Evolutionary conservation across 2,329 filamentous ascomycete genomes (phyloP).

Genomic region (Nemania sp.): DNA sequence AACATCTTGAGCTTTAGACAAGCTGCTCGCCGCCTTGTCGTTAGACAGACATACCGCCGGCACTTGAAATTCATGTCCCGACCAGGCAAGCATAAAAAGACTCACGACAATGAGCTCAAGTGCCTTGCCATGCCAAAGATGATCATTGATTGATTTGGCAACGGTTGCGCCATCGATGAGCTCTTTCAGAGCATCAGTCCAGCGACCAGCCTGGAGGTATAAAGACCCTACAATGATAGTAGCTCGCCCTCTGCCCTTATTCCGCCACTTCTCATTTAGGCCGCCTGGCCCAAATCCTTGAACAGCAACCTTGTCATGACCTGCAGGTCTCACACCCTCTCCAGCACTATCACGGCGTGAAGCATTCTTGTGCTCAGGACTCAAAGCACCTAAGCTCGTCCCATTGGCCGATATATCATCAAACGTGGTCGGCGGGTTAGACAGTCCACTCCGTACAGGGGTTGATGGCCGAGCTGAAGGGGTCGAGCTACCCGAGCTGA

Average conservation of each 20-base stretch:
- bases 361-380: slow-evolving; percentile 45
- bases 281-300: slow-evolving; percentile 74
- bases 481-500: slow-evolving; percentile 50
- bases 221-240: slow-evolving; percentile 81
- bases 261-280: slow-evolving; percentile 74
- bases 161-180: slow-evolving; percentile 77
- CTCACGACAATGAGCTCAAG: slow-evolving; percentile 85
- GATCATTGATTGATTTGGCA: slow-evolving; percentile 80
- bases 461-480: slow-evolving; percentile 54
- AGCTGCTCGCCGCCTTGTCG: slow-evolving; percentile 49
- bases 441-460: slow-evolving; percentile 52
- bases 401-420: slow-evolving; percentile 48
- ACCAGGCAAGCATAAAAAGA: slow-evolving; percentile 82
- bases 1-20: slow-evolving; percentile 40
- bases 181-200: slow-evolving; percentile 85
- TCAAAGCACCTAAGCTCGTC: slow-evolving; percentile 42
- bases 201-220: slow-evolving; percentile 86
- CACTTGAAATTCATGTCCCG: slow-evolving; percentile 81
- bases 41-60: slow-evolving; percentile 58
- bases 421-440: slow-evolving; percentile 53
- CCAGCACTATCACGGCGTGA: slow-evolving; percentile 47
- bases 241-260: slow-evolving; percentile 78
- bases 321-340: slow-evolving; percentile 52
- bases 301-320: slow-evolving; percentile 61
- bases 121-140: slow-evolving; percentile 96